Conservation (phyloP, 805 yeast genomes). For the Saccharomycopsis fodiens region DNA sequence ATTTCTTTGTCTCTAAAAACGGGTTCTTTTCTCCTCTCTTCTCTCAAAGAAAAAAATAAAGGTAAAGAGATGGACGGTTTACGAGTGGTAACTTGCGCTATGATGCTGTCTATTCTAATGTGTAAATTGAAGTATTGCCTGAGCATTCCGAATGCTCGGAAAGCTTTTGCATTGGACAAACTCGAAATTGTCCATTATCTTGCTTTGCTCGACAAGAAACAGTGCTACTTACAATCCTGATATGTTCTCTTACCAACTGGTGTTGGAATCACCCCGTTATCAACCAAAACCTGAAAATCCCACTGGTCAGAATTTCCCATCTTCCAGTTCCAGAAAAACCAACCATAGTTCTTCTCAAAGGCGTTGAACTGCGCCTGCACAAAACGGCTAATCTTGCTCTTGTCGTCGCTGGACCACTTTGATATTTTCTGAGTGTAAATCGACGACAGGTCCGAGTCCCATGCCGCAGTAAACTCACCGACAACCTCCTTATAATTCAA, state of each 20-base stretch:
- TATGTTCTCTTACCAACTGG: constrained; percentile 53
- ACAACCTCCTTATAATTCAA: constrained; percentile 50
- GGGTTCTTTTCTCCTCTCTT: too few species aligned
- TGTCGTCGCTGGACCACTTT: constrained; percentile 37
- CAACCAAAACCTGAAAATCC: constrained; percentile 49
- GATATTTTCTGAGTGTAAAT: constrained; percentile 29
- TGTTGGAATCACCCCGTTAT: constrained; percentile 48
- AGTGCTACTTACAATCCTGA: constrained; percentile 12
- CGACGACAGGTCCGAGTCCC: constrained; percentile 54
- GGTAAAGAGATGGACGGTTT: too few species aligned
- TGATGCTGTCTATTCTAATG: too few species aligned
- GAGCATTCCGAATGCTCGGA: too few species aligned
- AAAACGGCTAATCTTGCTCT: constrained; percentile 39
- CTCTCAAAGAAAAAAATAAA: too few species aligned
- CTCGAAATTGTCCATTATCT: too few species aligned
- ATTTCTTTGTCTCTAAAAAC: too few species aligned
- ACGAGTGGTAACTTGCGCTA: too few species aligned
- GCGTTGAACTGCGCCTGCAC: constrained; percentile 55
- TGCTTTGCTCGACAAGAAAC: too few species aligned
- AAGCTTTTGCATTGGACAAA: too few species aligned
- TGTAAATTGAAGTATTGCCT: too few species aligned
- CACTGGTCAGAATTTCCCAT: constrained; percentile 61
- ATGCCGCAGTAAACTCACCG: constrained; percentile 69
- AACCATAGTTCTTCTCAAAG: constrained; percentile 46
- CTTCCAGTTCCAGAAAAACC: constrained; percentile 69